Base-by-base conservation (phyloP, 1,284 basidiomycete species). In the Moniliophthora roreri region DNA sequence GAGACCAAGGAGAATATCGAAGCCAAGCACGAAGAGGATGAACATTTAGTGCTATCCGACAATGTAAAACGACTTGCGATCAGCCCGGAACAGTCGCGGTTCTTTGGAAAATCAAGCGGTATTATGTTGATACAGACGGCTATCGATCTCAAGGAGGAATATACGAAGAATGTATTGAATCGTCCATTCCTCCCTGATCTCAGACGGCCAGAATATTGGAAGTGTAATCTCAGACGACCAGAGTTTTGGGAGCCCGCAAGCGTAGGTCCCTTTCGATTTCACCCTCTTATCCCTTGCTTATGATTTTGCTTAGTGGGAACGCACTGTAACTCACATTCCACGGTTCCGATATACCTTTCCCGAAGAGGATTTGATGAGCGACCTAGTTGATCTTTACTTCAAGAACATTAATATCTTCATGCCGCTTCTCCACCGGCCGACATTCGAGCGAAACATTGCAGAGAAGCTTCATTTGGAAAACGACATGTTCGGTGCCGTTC, bases 101-200 rank as follows among this genome's bases (percentile, higher is more conserved):
- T 87, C 66, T 85, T 87, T 58, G 89, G 89, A 1, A 86, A 89
- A 62, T 85, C 85, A 1, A 89, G 87, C 49, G 81, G 82, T 3
- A 77, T 82, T 1, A 81, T 81, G 69, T 76, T 91, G 9, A 70
- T 91, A 42, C 80, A 81, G 39, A 77, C 80, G 1, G 84, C 88
- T 15, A 76, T 89, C 20, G 80, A 84, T 51, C 68, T 89, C 16
- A 89, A 87, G 64, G 77, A 81, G 37, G 80, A 84, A 56, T 79
- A 74, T 23, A 74, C 76, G 1, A 77, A 78, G 10, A 57, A 58
- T 37, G 50, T 59, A 50, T 57, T 44, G 62, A 50, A 57, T 21
- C 52, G 60, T 50, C 54, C 52, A 51, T 53, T 51, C 18, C 51
- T 63, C 16, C 52, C 69, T 13, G 66, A 62, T 2, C 54, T 58